These are phyloP conservation scores for Kazachstania kunashirensis DNA, from an alignment of 805 yeast species.

Conservation along the genomic window DNA sequence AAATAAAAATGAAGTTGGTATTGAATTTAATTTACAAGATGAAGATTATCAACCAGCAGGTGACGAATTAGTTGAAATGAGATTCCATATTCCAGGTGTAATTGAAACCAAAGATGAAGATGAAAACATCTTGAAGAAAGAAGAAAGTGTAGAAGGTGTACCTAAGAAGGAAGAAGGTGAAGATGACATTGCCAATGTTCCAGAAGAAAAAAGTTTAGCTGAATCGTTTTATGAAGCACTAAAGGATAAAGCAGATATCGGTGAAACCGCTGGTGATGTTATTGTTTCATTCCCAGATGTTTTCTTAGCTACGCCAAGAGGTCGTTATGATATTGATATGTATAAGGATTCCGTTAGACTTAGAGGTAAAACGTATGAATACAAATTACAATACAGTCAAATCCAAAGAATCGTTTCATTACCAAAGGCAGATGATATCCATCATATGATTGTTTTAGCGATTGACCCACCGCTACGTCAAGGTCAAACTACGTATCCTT, in stretches of 20 bases:
- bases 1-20: constrained; percentile 86
- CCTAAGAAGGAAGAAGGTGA: constrained; percentile 24
- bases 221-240: constrained; percentile 80
- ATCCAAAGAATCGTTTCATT: constrained; percentile 83
- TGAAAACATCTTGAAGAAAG: constrained; percentile 12
- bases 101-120: constrained; percentile 43
- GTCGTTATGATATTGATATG: constrained; percentile 95
- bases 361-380: constrained; percentile 96
- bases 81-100: constrained; percentile 88
- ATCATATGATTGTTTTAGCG: constrained; percentile 78
- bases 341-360: constrained; percentile 77
- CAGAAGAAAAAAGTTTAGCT: constrained; percentile 52
- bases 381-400: constrained; percentile 83
- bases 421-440: constrained; percentile 90
- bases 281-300: constrained; percentile 88
- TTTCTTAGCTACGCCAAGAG: constrained; percentile 92
- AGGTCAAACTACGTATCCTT: constrained; percentile 95
- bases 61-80: constrained; percentile 90
- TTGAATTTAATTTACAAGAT: constrained; percentile 63
- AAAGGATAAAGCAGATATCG: constrained; percentile 88
- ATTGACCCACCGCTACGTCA: constrained; percentile 96
- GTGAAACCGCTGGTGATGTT: constrained; percentile 89
- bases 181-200: constrained; percentile 14
- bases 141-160: constrained; percentile 25
- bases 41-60: constrained; percentile 61